These are phyloP conservation scores for Fusarium napiforme DNA, from an alignment of 2,329 filamentous ascomycete species.

Conservation along the genomic window DNA sequence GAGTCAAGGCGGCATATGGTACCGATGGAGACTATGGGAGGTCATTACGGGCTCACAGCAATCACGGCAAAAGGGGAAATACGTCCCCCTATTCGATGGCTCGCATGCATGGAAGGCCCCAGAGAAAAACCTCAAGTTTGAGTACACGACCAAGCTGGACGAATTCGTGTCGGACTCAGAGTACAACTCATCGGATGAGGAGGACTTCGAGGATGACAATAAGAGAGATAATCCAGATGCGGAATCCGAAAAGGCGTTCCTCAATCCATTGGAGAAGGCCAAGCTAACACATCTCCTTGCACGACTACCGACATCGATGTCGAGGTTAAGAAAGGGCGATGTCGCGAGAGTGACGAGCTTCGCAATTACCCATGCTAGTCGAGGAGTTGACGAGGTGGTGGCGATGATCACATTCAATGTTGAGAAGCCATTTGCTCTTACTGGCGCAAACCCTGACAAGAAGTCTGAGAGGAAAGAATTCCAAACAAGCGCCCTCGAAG, in stretches of 20 bases:
- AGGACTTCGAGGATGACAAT: conserved; percentile 73
- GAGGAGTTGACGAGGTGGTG: conserved; percentile 91
- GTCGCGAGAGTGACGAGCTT: conserved; percentile 88
- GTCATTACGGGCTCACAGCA: conserved; percentile 74
- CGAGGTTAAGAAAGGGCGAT: conserved; percentile 82
- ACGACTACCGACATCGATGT: conserved; percentile 79
- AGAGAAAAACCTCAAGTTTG: conserved; percentile 78
- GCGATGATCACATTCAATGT: conserved; percentile 87
- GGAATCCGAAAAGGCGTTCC: conserved; percentile 69
- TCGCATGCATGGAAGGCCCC: conserved; percentile 82
- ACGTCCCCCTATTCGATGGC: conserved; percentile 77
- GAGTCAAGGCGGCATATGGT: conserved; percentile 85
- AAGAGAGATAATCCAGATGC: conserved; percentile 57
- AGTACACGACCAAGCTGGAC: conserved; percentile 79
- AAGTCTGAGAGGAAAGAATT: conserved; percentile 52
- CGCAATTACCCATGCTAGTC: conserved; percentile 86
- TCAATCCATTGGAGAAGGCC: conserved; percentile 85
- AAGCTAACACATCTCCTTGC: conserved; percentile 87
- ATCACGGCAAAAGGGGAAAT: conserved; percentile 60
- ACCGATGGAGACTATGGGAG: conserved; percentile 92
- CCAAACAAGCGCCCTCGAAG: conserved; percentile 46
- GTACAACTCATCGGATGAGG: conserved; percentile 88
- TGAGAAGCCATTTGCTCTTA: conserved; percentile 78
- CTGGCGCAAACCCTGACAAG: conserved; percentile 72
- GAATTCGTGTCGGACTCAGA: conserved; percentile 87